Evolutionary conservation across 2,329 filamentous ascomycete genomes (phyloP), one percentile per base, ranked within the genome.

Genomic region (Colletotrichum abscissum): DNA sequence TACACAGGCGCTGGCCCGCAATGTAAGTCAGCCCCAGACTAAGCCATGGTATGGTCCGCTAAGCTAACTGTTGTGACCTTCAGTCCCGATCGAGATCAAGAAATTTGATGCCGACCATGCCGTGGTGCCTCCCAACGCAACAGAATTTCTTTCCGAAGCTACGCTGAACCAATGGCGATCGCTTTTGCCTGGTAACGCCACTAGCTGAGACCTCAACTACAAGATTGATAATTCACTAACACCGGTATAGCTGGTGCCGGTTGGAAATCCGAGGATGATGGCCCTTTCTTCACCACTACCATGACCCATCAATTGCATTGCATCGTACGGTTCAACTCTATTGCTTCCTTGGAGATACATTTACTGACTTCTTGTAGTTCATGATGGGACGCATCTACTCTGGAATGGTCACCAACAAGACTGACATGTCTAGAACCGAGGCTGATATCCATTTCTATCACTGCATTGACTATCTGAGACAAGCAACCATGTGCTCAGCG

Each of bases 281-380:
- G 80, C 73, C 82, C 80, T 1, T 83, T 84, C 55, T 84, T 83
- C 69, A 84, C 83, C 2, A 84, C 82, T 2, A 82, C 83, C 4
- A 81, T 83, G 75, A 84, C 83, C 11, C 83, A 84, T 74, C 82
- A 84, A 75, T 75, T 84, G 35, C 83, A 84, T 70, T 85, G 83
- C 64, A 79, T 85, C 0, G 82, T 84, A 76, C 68, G 81, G 66
- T 19, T 24, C 38, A 19, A 8, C 5, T 42, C 1, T 26, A 26
- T 26, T 26, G 26, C 26, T 54, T 42, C 33, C 3, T 33, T 2
- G 11, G 4, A 14, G 5, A 8, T 38, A 52, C 26, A 28, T 1
- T 5, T 12, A 19, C 38, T 19, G 35, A 46, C 9, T 24, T 24
- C 2, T 26, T 26, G 5, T 26, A 82, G 79, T 80, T 80, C 73